phyloP scores from a whole-genome alignment of 495 filamentous ascomycete species.

The Evernia prunastri region DNA sequence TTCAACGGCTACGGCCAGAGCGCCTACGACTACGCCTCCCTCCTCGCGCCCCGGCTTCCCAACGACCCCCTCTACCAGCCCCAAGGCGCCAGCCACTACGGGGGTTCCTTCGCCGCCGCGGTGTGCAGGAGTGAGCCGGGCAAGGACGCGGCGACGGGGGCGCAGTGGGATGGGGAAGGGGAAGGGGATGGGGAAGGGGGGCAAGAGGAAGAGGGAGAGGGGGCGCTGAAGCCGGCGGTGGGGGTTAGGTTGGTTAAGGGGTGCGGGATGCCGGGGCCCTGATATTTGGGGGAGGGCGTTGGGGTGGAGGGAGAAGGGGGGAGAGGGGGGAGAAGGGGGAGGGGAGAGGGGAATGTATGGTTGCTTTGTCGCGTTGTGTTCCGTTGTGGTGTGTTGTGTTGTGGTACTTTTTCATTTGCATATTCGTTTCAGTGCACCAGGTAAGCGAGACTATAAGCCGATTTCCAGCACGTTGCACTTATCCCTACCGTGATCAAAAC shows the following conservation, averaged over 20 bases:
- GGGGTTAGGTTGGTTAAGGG: not conserved
- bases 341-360: too few relatives aligned
- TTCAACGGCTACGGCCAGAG: constrained; percentile 15
- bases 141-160: not conserved
- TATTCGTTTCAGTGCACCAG: too few relatives aligned
- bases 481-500: too few relatives aligned
- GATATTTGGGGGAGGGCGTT: not conserved
- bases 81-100: constrained; percentile 12
- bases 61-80: constrained; percentile 12
- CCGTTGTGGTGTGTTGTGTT: too few relatives aligned
- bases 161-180: not conserved
- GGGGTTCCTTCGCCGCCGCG: constrained; percentile 12
- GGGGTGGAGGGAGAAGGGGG: too few relatives aligned
- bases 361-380: too few relatives aligned
- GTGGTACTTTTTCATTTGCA: too few relatives aligned
- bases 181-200: not conserved
- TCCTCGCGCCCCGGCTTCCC: not conserved
- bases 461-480: too few relatives aligned
- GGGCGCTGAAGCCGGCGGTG: not conserved
- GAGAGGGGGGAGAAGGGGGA: too few relatives aligned
- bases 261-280: not conserved
- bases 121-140: constrained; percentile 1
- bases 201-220: not conserved
- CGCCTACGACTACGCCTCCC: constrained; percentile 7
- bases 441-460: too few relatives aligned